These are phyloP conservation scores for Eucalyptus microcorys DNA, from an alignment of 345 rosid species.

Conservation along the genomic window DNA sequence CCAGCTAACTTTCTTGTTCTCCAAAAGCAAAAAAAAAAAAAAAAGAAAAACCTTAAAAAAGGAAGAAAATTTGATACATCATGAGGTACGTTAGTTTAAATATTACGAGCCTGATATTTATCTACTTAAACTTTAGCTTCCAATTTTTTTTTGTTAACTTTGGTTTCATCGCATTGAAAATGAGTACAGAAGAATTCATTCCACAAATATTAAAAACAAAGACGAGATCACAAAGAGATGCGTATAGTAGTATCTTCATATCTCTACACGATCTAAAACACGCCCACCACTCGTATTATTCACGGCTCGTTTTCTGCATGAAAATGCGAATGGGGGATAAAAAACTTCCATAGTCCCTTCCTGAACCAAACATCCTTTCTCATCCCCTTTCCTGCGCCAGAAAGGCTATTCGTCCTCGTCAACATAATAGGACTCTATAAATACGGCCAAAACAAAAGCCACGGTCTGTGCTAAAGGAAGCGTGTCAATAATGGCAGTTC, in stretches of 20 bases:
- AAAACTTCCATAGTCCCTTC: not conserved
- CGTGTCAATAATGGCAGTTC: not conserved
- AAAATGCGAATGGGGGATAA: not conserved
- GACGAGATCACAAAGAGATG: not conserved
- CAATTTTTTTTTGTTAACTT: no score
- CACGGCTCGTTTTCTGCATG: not conserved
- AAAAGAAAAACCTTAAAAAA: no score
- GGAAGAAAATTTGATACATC: no score
- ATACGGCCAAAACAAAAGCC: not conserved
- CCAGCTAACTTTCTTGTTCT: not conserved
- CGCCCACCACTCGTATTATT: not conserved
- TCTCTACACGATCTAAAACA: not conserved
- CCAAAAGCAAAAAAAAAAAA: no score
- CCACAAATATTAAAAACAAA: no score
- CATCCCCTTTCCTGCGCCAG: no score
- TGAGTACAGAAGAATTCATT: no score
- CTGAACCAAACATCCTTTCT: not conserved
- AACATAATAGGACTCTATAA: not conserved
- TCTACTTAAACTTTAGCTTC: no score
- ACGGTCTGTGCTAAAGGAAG: not conserved
- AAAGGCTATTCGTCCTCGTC: no score
- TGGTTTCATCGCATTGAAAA: no score
- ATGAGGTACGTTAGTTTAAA: no score
- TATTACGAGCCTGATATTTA: no score
- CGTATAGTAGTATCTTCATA: not conserved